Conservation (phyloP, 2,329 filamentous ascomycete genomes). For the Cordyceps javanica region DNA sequence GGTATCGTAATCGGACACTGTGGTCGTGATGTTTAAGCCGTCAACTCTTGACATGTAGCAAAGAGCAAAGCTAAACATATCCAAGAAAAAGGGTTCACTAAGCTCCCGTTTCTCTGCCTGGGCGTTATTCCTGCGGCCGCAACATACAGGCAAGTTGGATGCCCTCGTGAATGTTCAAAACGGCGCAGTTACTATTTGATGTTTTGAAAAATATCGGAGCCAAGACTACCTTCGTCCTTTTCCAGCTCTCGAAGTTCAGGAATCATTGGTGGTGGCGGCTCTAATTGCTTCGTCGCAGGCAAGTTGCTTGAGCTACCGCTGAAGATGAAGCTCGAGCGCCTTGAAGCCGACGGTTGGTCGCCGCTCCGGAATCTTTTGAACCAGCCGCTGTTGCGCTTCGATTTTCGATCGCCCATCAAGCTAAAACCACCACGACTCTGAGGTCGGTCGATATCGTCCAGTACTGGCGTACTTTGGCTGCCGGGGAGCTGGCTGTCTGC, state of each 20-base stretch:
- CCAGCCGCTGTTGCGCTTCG: slow-evolving; percentile 53
- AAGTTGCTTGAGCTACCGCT: slow-evolving; percentile 30
- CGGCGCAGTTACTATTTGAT: slow-evolving; percentile 40
- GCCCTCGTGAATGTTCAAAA: neutral
- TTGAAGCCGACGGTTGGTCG: slow-evolving; percentile 28
- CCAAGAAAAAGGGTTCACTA: slow-evolving; percentile 2
- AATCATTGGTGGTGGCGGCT: slow-evolving; percentile 55
- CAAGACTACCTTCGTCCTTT: slow-evolving; percentile 41
- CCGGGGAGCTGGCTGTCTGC: slow-evolving; percentile 41
- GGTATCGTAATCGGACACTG: slow-evolving; percentile 9
- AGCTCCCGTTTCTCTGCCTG: neutral
- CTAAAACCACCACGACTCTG: slow-evolving; percentile 45
- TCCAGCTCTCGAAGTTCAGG: slow-evolving; percentile 50
- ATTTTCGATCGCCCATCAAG: slow-evolving; percentile 45
- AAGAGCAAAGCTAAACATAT: slow-evolving; percentile 5
- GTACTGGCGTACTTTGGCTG: slow-evolving; percentile 27
- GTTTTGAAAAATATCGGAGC: slow-evolving; percentile 46
- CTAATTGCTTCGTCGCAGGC: slow-evolving; percentile 30
- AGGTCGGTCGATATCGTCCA: slow-evolving; percentile 34
- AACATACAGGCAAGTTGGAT: slow-evolving; percentile 8
- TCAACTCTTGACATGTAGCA: neutral
- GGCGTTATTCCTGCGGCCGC: neutral
- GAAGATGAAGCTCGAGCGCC: slow-evolving; percentile 37
- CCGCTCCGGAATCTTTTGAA: slow-evolving; percentile 46
- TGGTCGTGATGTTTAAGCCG: neutral